Conservation (phyloP, 1,139 yeast genomes). For the Trichomonascaceae sp. region DNA sequence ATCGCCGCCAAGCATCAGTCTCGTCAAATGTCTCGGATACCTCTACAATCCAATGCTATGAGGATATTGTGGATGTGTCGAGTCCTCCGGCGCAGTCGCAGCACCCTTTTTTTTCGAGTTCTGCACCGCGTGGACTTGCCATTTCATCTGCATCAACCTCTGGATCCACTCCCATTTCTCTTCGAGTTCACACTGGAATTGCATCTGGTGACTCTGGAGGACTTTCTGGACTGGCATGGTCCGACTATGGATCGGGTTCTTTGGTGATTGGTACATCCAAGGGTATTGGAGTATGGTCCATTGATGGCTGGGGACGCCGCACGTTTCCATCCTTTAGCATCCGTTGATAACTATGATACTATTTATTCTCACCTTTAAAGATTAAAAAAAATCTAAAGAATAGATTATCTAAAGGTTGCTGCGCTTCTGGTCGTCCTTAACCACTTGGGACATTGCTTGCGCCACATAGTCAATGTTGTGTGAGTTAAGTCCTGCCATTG, state of each 20-base stretch:
- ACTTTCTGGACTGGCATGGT: conserved; percentile 25
- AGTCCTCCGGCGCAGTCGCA: too few relatives aligned
- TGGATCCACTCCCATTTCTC: too few relatives aligned
- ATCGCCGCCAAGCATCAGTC: not conserved
- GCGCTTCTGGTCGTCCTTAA: conserved; percentile 10
- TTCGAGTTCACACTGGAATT: too few relatives aligned
- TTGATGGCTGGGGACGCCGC: conserved; percentile 20
- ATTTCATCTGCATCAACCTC: too few relatives aligned
- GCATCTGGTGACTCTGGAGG: conserved; percentile 15
- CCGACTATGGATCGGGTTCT: conserved; percentile 24
- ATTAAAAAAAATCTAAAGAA: not conserved
- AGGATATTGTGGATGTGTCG: not conserved
- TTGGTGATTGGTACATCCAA: conserved; percentile 25
- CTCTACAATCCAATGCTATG: not conserved
- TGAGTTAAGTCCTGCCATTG: conserved; percentile 80
- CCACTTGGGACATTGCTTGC: conserved; percentile 52
- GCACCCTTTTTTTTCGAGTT: not conserved
- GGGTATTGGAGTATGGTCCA: conserved; percentile 24
- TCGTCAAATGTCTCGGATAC: not conserved
- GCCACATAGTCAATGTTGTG: conserved; percentile 74
- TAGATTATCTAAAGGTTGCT: not conserved
- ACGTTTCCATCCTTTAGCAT: conserved; percentile 19
- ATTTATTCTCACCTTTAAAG: not conserved
- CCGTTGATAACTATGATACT: conserved; percentile 7
- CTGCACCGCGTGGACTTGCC: too few relatives aligned